A percentile compares a stretch with the other conserved stretches of the same genome.
phyloP scores from a whole-genome alignment of 2,329 filamentous ascomycete species.

The Daldinia sp. region DNA sequence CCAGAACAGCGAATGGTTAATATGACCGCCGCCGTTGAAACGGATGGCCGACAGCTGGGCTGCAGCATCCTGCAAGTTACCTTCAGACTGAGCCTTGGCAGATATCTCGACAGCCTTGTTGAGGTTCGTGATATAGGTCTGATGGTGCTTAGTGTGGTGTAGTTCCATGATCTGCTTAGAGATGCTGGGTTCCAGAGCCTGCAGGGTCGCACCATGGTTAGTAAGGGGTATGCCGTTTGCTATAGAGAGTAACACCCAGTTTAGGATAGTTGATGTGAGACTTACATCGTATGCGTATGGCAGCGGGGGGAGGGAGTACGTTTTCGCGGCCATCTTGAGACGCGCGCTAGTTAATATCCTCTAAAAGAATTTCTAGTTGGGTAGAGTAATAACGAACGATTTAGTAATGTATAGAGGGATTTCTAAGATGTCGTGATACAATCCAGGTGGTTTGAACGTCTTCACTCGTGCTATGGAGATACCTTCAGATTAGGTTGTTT shows the following conservation, averaged over 20 bases:
- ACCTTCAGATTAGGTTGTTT: background rate
- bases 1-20: slow-evolving; percentile 96
- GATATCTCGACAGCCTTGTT: slow-evolving; percentile 72
- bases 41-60: slow-evolving; percentile 75
- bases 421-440: background rate
- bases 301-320: slow-evolving; percentile 69
- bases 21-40: slow-evolving; percentile 91
- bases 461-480: background rate
- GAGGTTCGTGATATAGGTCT: slow-evolving; percentile 79
- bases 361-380: background rate
- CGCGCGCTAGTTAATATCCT: slow-evolving; percentile 2
- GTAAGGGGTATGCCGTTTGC: slow-evolving; percentile 4
- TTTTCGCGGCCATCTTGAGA: slow-evolving; percentile 50
- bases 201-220: slow-evolving; percentile 11
- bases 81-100: slow-evolving; percentile 60
- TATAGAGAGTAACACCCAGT: background rate
- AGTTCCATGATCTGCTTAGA: slow-evolving; percentile 82
- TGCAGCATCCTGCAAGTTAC: slow-evolving; percentile 67
- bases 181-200: slow-evolving; percentile 78
- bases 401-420: background rate
- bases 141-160: slow-evolving; percentile 81
- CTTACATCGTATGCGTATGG: slow-evolving; percentile 76
- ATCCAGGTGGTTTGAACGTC: background rate
- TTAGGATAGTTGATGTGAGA: slow-evolving; percentile 24
- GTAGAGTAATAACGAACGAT: background rate